Base-by-base conservation (phyloP, 2,329 filamentous ascomycete species). In the Aspergillus amoenus region DNA sequence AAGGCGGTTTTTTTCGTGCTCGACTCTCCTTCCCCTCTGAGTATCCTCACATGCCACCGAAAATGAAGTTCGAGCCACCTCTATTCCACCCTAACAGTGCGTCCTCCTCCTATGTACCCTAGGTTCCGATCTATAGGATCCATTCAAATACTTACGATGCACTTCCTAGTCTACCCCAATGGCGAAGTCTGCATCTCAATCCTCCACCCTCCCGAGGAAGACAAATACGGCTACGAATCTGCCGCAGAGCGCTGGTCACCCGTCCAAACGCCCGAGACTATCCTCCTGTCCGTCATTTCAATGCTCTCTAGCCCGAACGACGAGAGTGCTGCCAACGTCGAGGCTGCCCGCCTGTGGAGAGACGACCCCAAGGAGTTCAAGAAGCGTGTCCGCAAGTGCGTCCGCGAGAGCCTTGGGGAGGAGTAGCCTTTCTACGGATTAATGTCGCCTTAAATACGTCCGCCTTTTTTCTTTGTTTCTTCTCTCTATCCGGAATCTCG, bases 151-250 rank as follows among this genome's bases (percentile, higher is more conserved):
- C 40, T 56, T 8, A 46, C 42, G 4, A 15, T 22, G 3, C 17
- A 6, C 40, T 8, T n/a, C 30, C 8, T 63, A 85, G 85, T 99
- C 72, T 97, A 97, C 78, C 79, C 85, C 7, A 86, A 85, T 70
- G 94, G 94, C 68, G 86, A 88, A 64, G 90, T 99, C 57, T 99
- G 94, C 82, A 97, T 99, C 74, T 95, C 90, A 43, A 99, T 99
- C 77, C 83, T 99, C 42, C 94, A 99, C 75, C 90, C 93, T 12
- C 93, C 94, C 4, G 93, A 91, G 77, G 93, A 97, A 70, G 94
- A 99, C 71, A 87, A 90, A 70, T 94, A 90, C 76, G 93, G 93
- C 52, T 99, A 99, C 79, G 94, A 99, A 76, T 84, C 84, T 24
- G 93, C 92, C 15, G 83, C 86, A 30, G 94, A 99, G 81, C 86